Evolutionary conservation across 495 filamentous ascomycete genomes (phyloP).

Genomic region (Talaromyces adpressus): DNA sequence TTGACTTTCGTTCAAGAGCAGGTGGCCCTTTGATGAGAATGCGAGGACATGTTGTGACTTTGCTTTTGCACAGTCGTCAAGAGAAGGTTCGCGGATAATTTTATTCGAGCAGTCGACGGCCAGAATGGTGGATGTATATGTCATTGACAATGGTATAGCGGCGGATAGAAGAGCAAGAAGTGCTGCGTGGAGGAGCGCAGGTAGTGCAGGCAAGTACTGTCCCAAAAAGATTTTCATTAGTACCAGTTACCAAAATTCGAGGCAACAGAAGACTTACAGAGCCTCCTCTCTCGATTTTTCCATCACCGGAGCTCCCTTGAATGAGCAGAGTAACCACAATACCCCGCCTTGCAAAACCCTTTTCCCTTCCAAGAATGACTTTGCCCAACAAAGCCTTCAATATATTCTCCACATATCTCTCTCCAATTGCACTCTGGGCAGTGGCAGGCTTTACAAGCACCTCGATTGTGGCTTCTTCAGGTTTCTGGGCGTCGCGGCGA

Average conservation of each 20-base stretch:
- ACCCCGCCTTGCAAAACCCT: conserved; percentile 30
- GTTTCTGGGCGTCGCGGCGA: conserved; percentile 71
- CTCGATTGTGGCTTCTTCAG: conserved; percentile 85
- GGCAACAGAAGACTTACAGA: conserved; percentile 46
- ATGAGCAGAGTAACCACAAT: conserved; percentile 37
- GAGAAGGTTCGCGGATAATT: conserved; percentile 48
- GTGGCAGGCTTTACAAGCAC: conserved; percentile 78
- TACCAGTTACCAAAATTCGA: not conserved
- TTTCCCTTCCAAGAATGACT: conserved; percentile 28
- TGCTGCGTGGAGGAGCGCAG: conserved; percentile 65
- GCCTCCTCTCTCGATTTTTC: conserved; percentile 68
- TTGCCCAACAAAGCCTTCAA: conserved; percentile 23
- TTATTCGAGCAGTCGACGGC: conserved; percentile 47
- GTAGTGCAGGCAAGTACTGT: conserved; percentile 68
- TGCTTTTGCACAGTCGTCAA: conserved; percentile 47
- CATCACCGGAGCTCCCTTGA: conserved; percentile 48
- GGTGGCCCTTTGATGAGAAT: conserved; percentile 65
- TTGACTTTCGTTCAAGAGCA: conserved; percentile 75
- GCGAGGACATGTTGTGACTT: conserved; percentile 69
- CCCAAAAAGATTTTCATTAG: not conserved
- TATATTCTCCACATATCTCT: conserved; percentile 43
- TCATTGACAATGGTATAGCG: conserved; percentile 65
- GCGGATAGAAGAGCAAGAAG: conserved; percentile 70
- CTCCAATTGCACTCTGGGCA: conserved; percentile 62
- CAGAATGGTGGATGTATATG: conserved; percentile 55